Evolutionary conservation across 306 rosid species (phyloP), one percentile per base, ranked within the genome.

Genomic region (Inga laurina): DNA sequence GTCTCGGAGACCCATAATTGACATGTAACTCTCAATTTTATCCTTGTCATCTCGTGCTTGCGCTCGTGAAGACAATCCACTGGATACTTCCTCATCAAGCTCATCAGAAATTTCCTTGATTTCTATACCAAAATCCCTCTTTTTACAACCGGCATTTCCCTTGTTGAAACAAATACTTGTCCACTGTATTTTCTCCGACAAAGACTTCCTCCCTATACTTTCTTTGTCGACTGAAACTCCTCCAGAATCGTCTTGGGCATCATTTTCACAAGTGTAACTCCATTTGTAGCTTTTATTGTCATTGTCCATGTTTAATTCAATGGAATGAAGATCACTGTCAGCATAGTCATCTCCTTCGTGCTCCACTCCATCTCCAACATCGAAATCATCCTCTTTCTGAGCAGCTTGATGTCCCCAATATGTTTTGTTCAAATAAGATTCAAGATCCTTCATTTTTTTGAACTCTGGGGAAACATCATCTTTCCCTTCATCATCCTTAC

Each of bases 151-250:
- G 72, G 91, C 45, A 54, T 86, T 35, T 81, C 84, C 90, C 80
- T 83, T 90, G 89, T 95, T 95, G 62, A 95, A 92, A 84, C 98
- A 95, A 82, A 95, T 93, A 78, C 91, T 95, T 78, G 93, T 91
- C 98, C 98, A 95, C 82, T 93, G 97, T 65, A 95, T 93, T 76
- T 82, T 95, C 87, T 93, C 99, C 11, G 92, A 94, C 24, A 86
- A 68, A 7, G 98, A 92, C 62, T 85, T 92, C 74, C 97, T 85
- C 65, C 94, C 97, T 32, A 72, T 82, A 43, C 85, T 86, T 52
- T 86, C 94, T 80, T 85, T 91, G 52, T 95, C 98, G 12, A 84
- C 43, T 75, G 96, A 89, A 79, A 83, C 83, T 84, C 88, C 74
- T 79, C 81, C 91, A 0, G 90, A 82, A 54, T 86, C 89, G 16